A percentile compares a stretch with the other conserved stretches of the same genome.
phyloP scores from a whole-genome alignment of 2,329 filamentous ascomycete genomes.

The Boeremia lycopersici region DNA sequence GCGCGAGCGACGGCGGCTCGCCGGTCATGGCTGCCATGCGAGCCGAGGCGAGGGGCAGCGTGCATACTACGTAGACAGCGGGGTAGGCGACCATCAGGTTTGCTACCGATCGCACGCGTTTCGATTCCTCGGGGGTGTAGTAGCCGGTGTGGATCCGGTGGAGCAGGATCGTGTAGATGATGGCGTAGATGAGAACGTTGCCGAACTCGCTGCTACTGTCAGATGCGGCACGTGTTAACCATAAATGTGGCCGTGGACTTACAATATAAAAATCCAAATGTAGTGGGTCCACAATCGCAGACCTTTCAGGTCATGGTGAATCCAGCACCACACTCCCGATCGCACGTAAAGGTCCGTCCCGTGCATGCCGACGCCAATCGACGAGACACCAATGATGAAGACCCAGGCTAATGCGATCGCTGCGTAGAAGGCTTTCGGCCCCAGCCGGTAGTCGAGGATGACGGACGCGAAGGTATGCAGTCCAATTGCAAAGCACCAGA shows the following conservation, averaged over 20 bases:
- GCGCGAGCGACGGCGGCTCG: conserved; percentile 50
- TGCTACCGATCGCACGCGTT: conserved; percentile 50
- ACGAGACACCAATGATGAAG: conserved; percentile 64
- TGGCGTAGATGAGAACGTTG: conserved; percentile 57
- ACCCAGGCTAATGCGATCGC: conserved; percentile 60
- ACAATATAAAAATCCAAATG: conserved; percentile 65
- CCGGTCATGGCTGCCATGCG: conserved; percentile 68
- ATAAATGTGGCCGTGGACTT: neutral
- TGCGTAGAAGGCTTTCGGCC: conserved; percentile 58
- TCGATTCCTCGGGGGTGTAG: conserved; percentile 41
- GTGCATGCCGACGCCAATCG: conserved; percentile 57
- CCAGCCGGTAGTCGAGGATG: conserved; percentile 61
- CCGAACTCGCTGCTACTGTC: conserved; percentile 51
- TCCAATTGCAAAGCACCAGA: conserved; percentile 71
- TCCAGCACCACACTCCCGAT: conserved; percentile 72
- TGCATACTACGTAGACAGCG: conserved; percentile 71
- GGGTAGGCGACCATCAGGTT: conserved; percentile 71
- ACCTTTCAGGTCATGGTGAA: conserved; percentile 59
- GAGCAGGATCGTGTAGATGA: conserved; percentile 50
- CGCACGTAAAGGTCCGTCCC: conserved; percentile 62
- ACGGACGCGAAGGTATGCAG: conserved; percentile 70
- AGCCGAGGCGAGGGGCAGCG: conserved; percentile 67
- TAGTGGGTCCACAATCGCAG: conserved; percentile 68
- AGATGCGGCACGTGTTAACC: neutral
- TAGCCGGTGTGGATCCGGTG: conserved; percentile 47